These are phyloP conservation scores for Alternaria sp. DNA, from an alignment of 2,329 filamentous ascomycete species.

Conservation along the genomic window DNA sequence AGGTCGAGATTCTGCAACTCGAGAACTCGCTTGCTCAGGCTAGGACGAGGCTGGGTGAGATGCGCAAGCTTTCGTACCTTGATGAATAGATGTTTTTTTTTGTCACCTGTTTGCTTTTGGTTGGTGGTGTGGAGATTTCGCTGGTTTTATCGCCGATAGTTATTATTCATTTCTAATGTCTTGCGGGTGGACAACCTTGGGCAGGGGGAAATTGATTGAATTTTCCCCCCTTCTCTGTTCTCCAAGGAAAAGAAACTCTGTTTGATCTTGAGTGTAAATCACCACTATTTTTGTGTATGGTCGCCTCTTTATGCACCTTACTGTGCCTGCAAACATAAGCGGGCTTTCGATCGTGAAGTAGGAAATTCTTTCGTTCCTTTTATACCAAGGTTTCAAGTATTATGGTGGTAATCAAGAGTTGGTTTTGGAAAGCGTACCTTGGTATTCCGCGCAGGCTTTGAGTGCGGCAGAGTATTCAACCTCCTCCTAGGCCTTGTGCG, in stretches of 20 bases:
- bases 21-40: slow-evolving; percentile 86
- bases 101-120: neutral
- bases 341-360: too few relatives aligned
- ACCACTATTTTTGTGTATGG: too few relatives aligned
- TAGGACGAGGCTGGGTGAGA: slow-evolving; percentile 86
- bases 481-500: neutral
- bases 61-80: slow-evolving; percentile 94
- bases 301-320: too few relatives aligned
- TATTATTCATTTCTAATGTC: neutral
- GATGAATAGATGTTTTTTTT: slow-evolving; percentile 42
- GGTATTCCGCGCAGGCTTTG: neutral
- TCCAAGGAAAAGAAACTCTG: neutral
- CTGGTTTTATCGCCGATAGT: slow-evolving; percentile 1
- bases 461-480: neutral
- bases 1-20: slow-evolving; percentile 97
- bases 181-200: neutral
- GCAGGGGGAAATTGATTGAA: neutral
- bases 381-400: too few relatives aligned
- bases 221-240: neutral
- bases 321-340: too few relatives aligned
- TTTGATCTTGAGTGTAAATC: neutral
- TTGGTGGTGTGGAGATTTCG: neutral
- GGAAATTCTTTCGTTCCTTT: too few relatives aligned
- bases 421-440: too few relatives aligned
- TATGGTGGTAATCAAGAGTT: too few relatives aligned